Evolutionary conservation across 2,329 filamentous ascomycete genomes (phyloP).

Genomic region (Colletotrichum gigasporum): DNA sequence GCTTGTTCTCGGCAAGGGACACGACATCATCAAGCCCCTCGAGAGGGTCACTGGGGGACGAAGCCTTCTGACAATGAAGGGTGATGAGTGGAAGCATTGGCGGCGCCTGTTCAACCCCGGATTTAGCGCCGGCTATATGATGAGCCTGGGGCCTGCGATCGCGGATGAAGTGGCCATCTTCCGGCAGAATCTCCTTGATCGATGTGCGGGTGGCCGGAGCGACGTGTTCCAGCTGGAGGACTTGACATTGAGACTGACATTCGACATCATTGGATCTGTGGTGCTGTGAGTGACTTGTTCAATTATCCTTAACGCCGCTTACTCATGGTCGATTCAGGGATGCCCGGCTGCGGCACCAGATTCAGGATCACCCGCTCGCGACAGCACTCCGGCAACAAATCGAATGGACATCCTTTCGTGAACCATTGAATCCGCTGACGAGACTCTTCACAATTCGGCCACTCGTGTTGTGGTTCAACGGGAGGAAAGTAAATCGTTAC

Average conservation of each 20-base stretch:
- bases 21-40: slow-evolving; percentile 40
- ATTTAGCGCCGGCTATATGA: slow-evolving; percentile 48
- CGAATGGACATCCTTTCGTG: slow-evolving; percentile 8
- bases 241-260: slow-evolving; percentile 47
- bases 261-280: slow-evolving; percentile 50
- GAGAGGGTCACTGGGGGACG: slow-evolving; percentile 41
- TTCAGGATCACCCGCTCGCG: slow-evolving; percentile 19
- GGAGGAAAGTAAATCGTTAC: background rate
- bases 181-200: background rate
- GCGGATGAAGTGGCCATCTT: slow-evolving; percentile 49
- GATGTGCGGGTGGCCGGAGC: background rate
- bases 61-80: slow-evolving; percentile 44
- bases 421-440: background rate
- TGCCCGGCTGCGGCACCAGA: slow-evolving; percentile 40
- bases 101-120: slow-evolving; percentile 44
- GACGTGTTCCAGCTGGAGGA: slow-evolving; percentile 41
- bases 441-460: background rate
- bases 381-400: slow-evolving; percentile 6
- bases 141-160: slow-evolving; percentile 44
- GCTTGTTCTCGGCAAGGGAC: slow-evolving; percentile 34
- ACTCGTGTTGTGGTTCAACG: slow-evolving; percentile 10
- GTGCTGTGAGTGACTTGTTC: slow-evolving; percentile 35
- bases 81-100: slow-evolving; percentile 40
- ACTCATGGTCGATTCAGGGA: slow-evolving; percentile 38
- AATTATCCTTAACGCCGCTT: background rate